Evolutionary conservation across 805 yeast species (phyloP).

Genomic region (Naumovozyma baii): DNA sequence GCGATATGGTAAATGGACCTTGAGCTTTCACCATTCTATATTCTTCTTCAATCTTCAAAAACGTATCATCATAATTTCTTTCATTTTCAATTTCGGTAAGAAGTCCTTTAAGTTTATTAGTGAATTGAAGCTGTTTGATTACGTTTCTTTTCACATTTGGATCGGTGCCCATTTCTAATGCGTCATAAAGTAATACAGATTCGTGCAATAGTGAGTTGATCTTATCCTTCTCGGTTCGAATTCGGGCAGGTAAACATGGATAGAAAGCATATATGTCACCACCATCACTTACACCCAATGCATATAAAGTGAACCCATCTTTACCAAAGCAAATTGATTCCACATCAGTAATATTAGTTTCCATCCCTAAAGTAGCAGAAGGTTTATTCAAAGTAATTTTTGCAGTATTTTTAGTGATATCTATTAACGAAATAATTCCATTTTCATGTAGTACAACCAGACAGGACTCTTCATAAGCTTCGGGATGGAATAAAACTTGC

Average conservation of each 20-base stretch:
- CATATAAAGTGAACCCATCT: conserved; percentile 45
- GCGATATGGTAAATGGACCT: conserved; percentile 47
- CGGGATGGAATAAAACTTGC: conserved; percentile 40
- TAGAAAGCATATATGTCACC: conserved; percentile 47
- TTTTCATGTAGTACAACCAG: conserved; percentile 19
- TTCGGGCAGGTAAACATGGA: conserved; percentile 48
- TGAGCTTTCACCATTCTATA: conserved; percentile 23
- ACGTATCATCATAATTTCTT: conserved; percentile 2
- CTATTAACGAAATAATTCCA: conserved; percentile 19
- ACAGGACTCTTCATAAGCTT: conserved; percentile 14
- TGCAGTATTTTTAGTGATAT: conserved; percentile 4
- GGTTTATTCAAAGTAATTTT: conserved; percentile 5
- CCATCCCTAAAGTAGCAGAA: conserved; percentile 14
- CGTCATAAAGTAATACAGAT: conserved; percentile 19
- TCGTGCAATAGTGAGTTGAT: conserved; percentile 27
- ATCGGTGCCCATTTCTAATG: conserved; percentile 9
- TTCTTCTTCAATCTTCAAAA: conserved; percentile 15
- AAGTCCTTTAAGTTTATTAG: conserved; percentile 19
- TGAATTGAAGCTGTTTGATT: conserved; percentile 33
- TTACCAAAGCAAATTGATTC: conserved; percentile 18
- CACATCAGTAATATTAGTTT: conserved; percentile 15
- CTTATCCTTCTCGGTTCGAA: conserved; percentile 12
- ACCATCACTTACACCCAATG: conserved; percentile 41
- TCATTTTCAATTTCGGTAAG: conserved; percentile 13
- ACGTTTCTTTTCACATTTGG: conserved; percentile 15